A percentile compares a stretch with the other conserved stretches of the same genome.
phyloP scores from a whole-genome alignment of 768 basidiomycete genomes.

The Exsudoporus frostii region DNA sequence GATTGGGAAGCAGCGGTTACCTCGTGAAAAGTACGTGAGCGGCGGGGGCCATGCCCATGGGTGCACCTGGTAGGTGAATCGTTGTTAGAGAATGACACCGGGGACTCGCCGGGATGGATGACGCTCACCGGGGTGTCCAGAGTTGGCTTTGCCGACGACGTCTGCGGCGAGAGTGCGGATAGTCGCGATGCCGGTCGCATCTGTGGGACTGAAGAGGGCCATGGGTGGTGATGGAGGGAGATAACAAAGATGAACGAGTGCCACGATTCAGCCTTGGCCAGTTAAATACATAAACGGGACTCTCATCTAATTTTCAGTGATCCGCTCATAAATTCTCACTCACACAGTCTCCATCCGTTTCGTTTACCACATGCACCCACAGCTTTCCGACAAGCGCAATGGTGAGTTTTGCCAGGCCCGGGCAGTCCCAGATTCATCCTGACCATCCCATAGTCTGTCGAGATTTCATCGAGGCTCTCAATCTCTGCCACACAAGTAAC shows the following conservation, averaged over 20 bases:
- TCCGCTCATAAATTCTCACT: constrained; percentile 2
- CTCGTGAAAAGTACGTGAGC: constrained; percentile 78
- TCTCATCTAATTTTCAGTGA: background rate
- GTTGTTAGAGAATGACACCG: constrained; percentile 5
- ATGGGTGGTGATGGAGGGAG: constrained; percentile 27
- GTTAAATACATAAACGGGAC: constrained; percentile 10
- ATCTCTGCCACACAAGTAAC: constrained; percentile 59
- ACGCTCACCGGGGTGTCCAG: constrained; percentile 77
- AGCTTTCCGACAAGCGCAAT: constrained; percentile 63
- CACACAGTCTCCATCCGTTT: background rate
- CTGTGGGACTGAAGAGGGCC: constrained; percentile 42
- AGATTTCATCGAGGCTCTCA: constrained; percentile 75
- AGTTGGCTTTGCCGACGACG: constrained; percentile 85
- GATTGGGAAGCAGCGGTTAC: constrained; percentile 32
- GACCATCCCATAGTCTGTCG: constrained; percentile 51
- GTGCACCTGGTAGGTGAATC: constrained; percentile 57
- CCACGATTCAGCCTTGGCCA: background rate
- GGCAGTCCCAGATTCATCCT: background rate
- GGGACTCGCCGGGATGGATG: background rate
- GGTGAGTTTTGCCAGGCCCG: constrained; percentile 33
- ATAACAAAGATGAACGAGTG: constrained; percentile 5
- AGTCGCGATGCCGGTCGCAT: constrained; percentile 62
- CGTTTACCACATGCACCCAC: constrained; percentile 57
- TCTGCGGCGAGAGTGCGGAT: constrained; percentile 77
- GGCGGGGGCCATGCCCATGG: constrained; percentile 89